These are phyloP conservation scores for Mycena galericulata DNA, from an alignment of 768 basidiomycete species.

Conservation along the genomic window DNA sequence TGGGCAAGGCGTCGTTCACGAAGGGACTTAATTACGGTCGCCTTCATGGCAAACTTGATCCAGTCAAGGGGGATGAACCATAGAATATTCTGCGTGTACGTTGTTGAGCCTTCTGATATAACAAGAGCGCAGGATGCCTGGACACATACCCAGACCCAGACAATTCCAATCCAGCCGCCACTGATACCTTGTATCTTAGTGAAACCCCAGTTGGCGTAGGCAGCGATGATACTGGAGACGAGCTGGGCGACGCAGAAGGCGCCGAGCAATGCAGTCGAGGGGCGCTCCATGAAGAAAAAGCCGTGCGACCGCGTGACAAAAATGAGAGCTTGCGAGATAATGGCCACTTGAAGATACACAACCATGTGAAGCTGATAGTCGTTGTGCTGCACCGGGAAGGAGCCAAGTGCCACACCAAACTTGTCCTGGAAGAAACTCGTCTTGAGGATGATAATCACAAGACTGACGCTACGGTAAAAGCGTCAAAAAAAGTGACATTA, in stretches of 20 bases:
- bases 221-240: constrained; percentile 94
- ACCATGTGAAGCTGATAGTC: constrained; percentile 88
- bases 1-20: constrained; percentile 69
- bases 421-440: constrained; percentile 88
- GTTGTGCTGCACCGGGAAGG: constrained; percentile 58
- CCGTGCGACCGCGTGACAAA: constrained; percentile 93
- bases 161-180: constrained; percentile 95
- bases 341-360: constrained; percentile 94
- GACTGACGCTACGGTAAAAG: constrained; percentile 48
- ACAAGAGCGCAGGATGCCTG: neutral
- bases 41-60: constrained; percentile 97
- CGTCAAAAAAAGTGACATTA: constrained; percentile 23
- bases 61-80: constrained; percentile 96
- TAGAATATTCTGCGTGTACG: constrained; percentile 87
- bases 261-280: constrained; percentile 84
- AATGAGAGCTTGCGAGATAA: constrained; percentile 97
- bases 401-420: constrained; percentile 74
- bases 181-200: constrained; percentile 85
- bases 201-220: constrained; percentile 94
- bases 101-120: constrained; percentile 32
- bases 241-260: constrained; percentile 95
- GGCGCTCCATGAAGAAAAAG: constrained; percentile 95
- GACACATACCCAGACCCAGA: constrained; percentile 91
- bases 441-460: constrained; percentile 84
- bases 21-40: constrained; percentile 86